Evolutionary conservation across 2,329 filamentous ascomycete genomes (phyloP).

Genomic region (Chaetothyriales sp.): DNA sequence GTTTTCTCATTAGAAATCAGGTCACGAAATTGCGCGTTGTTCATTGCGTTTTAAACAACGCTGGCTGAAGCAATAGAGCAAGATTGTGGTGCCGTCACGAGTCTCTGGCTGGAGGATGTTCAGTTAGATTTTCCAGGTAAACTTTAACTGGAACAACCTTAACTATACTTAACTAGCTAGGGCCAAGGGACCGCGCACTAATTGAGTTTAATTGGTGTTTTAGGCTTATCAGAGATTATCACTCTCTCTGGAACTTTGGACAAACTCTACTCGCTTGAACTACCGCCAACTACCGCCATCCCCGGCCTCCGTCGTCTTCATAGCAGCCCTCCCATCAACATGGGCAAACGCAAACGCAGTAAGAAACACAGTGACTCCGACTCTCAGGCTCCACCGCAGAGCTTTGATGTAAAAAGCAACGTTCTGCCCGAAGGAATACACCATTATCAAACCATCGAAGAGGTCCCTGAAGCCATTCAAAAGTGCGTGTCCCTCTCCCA

Average conservation of each 20-base stretch:
- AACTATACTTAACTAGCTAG: no score
- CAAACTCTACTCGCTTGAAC: no score
- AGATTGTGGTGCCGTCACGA: no score
- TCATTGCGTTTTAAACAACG: conserved; percentile 43
- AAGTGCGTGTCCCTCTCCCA: conserved; percentile 42
- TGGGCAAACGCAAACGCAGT: not conserved
- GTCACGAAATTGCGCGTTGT: conserved; percentile 86
- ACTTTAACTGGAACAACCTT: no score
- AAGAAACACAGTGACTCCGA: not conserved
- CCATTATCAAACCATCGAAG: conserved; percentile 54
- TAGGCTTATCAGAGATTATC: no score
- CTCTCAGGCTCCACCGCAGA: not conserved
- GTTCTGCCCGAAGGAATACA: conserved; percentile 49
- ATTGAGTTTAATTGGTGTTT: no score
- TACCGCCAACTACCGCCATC: no score
- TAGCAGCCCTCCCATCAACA: no score
- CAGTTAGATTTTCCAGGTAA: not conserved
- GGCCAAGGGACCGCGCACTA: no score
- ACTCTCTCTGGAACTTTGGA: no score
- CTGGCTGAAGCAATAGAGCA: not conserved
- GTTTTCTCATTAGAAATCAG: conserved; percentile 38
- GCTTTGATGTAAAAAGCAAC: not conserved
- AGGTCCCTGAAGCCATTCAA: conserved; percentile 70
- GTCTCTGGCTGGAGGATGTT: not conserved
- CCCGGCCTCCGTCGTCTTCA: no score